These are phyloP conservation scores for Rachicladosporium sp. DNA, from an alignment of 2,329 filamentous ascomycete species.

Conservation along the genomic window DNA sequence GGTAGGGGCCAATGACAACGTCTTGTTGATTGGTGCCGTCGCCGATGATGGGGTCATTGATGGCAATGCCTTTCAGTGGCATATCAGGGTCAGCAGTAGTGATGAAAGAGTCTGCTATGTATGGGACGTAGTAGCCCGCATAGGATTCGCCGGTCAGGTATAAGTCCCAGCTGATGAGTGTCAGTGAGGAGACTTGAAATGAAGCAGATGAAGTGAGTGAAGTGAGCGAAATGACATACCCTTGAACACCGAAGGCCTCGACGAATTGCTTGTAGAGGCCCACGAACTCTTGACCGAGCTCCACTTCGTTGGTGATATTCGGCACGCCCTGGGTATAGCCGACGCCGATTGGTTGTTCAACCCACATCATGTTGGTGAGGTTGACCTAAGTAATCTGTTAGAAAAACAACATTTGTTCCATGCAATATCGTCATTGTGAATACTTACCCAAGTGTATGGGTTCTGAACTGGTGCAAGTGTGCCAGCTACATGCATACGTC, in stretches of 20 bases:
- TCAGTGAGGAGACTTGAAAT: constrained; percentile 28
- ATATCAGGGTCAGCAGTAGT: constrained; percentile 37
- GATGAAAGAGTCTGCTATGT: constrained; percentile 29
- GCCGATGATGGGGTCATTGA: constrained; percentile 33
- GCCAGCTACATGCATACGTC: not conserved
- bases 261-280: constrained; percentile 14
- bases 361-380: constrained; percentile 29
- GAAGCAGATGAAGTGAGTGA: constrained; percentile 2
- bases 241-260: constrained; percentile 37
- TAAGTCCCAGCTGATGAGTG: constrained; percentile 35
- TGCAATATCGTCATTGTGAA: constrained; percentile 18
- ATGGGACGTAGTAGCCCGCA: constrained; percentile 22
- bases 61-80: constrained; percentile 29
- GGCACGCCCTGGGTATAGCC: constrained; percentile 20
- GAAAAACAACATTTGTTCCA: not conserved
- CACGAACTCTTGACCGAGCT: constrained; percentile 2
- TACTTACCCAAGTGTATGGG: constrained; percentile 40
- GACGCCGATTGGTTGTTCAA: constrained; percentile 28
- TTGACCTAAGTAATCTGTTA: constrained; percentile 16
- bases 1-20: constrained; percentile 23
- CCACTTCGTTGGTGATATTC: constrained; percentile 16
- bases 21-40: constrained; percentile 31
- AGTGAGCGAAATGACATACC: constrained; percentile 1
- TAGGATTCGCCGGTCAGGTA: constrained; percentile 45
- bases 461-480: constrained; percentile 29